Evolutionary conservation across 495 filamentous ascomycete genomes (phyloP).

Genomic region (Cercophora samala): DNA sequence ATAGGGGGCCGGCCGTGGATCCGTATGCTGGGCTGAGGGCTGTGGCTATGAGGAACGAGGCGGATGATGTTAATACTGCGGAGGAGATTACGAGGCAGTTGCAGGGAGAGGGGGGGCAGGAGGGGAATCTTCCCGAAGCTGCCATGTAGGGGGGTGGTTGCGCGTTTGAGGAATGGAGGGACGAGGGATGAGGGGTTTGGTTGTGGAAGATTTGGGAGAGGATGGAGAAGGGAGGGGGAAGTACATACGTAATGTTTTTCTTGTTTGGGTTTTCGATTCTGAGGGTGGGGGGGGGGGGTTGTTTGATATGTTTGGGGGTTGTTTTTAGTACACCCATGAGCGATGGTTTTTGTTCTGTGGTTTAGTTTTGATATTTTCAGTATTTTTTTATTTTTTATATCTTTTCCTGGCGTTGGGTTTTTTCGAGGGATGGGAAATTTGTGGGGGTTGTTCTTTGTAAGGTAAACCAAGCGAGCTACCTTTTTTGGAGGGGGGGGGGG

Average conservation of each 20-base stretch:
- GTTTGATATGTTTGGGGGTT: background rate
- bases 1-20: conserved; percentile 12
- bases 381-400: too few relatives aligned
- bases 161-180: too few relatives aligned
- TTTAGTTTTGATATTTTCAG: background rate
- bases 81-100: conserved; percentile 42
- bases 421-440: too few relatives aligned
- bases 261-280: background rate
- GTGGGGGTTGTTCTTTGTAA: too few relatives aligned
- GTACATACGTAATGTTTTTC: background rate
- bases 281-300: background rate
- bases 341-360: background rate
- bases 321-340: background rate
- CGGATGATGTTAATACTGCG: conserved; percentile 36
- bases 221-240: background rate
- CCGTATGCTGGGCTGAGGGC: conserved; percentile 17
- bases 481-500: too few relatives aligned
- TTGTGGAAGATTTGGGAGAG: background rate
- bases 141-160: conserved; percentile 18
- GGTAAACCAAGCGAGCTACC: too few relatives aligned
- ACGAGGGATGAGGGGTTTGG: too few relatives aligned
- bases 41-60: conserved; percentile 14
- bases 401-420: too few relatives aligned
- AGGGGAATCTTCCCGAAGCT: conserved; percentile 18
- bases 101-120: conserved; percentile 32